Base-by-base conservation (phyloP, 192 early-diverging fungal genomes). In the Coemansia sp. region DNA sequence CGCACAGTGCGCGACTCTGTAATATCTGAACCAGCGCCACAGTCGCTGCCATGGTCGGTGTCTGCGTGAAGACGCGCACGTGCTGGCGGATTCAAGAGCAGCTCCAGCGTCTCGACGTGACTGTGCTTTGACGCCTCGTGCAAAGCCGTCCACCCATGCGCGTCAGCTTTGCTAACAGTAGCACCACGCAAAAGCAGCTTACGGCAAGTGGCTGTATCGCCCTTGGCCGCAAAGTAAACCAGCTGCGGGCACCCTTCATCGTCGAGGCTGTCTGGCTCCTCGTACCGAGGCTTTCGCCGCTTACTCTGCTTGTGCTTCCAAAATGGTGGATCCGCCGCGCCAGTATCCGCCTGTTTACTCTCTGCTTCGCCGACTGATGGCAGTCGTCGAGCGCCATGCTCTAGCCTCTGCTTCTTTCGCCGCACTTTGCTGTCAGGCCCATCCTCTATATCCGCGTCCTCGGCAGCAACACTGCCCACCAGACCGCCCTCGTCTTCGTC, bases 161-260 rank as follows among this genome's bases (percentile, higher is more conserved):
- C 57, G 45, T 82, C 74, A 0, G 67, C 57, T 20, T 21, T 47
- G 62, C 59, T 61, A 13, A 82, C 66, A 7, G 66, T 48, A 11
- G 79, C 74, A 25, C 79, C 79, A 14, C 70, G 66, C 37, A 68
- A 37, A n/a, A 82, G 68, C 28, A 82, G 67, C 64, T 75, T 72
- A 20, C 68, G 66, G 33, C 79, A 82, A 2, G 61, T 53, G 1
- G 37, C 39, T 4, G 66, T 48, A 45, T 82, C 79, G 23, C 74
- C 79, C 20, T 67, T 75, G 10, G 73, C 64, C 26, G 74, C 79
- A 69, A 76, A 76, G 42, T 76, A 76, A 1, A 76, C 74, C 6
- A 82, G 70, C 64, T 76, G 79, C 18, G 77, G 76, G n/a, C 64
- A 66, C 0, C 72, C 72, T 12, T 23, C 56, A 37, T 59, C 60